phyloP scores from a whole-genome alignment of 352 stramenopile species.

The Saprolegnia diclina region DNA sequence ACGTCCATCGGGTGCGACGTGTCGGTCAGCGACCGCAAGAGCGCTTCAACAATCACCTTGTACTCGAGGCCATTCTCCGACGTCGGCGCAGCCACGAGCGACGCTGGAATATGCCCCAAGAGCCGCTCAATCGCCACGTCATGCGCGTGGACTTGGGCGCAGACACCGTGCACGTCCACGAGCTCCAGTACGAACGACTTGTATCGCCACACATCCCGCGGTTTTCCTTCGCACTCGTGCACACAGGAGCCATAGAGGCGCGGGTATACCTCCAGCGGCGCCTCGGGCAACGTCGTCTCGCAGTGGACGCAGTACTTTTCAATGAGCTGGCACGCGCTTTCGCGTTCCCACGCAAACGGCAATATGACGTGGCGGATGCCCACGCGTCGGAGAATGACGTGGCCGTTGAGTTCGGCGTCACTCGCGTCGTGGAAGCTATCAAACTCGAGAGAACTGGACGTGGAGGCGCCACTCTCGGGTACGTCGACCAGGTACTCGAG shows the following conservation, averaged over 20 bases:
- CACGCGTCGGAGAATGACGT: conserved; percentile 1
- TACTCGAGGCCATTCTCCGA: neutral
- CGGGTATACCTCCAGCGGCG: conserved; percentile 3
- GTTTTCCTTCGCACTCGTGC: conserved; percentile 5
- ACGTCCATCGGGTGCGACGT: neutral
- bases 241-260: conserved; percentile 12
- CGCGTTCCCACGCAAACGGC: conserved; percentile 1
- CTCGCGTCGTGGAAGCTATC: conserved; percentile 13
- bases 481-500: neutral
- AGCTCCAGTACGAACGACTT: neutral
- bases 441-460: neutral
- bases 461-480: neutral
- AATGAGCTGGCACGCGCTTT: neutral
- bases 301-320: conserved; percentile 24
- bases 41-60: neutral
- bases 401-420: conserved; percentile 5
- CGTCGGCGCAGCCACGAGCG: neutral
- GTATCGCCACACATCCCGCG: conserved; percentile 1
- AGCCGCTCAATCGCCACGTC: conserved; percentile 17
- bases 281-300: conserved; percentile 19
- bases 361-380: neutral
- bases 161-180: neutral
- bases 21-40: conserved; percentile 5
- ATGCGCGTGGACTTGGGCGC: neutral
- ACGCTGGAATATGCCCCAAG: conserved; percentile 14